Conservation (phyloP, 164 flowering plant genomes). For the Kingdonia uniflora region DNA sequence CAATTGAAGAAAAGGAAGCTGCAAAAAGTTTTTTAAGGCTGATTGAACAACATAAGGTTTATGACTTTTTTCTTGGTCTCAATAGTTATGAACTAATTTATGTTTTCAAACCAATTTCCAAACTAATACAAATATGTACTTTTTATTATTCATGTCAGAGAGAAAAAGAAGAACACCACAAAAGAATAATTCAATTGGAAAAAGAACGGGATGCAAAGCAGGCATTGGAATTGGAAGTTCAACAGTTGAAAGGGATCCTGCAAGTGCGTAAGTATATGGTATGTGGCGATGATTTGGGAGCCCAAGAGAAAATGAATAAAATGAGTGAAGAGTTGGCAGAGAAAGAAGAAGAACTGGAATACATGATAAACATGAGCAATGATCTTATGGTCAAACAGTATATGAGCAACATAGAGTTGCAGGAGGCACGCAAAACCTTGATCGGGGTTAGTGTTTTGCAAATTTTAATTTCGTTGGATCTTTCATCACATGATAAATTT, state of each 20-base stretch:
- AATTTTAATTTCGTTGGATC: too few relatives aligned
- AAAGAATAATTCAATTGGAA: conserved; percentile 41
- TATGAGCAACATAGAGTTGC: conserved; percentile 46
- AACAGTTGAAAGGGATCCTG: conserved; percentile 47
- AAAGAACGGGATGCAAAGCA: conserved; percentile 60
- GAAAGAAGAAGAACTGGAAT: conserved; percentile 3
- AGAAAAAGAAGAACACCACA: conserved; percentile 44
- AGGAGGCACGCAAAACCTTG: conserved; percentile 41
- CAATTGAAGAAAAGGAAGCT: conserved; percentile 50
- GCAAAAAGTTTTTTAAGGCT: conserved; percentile 50
- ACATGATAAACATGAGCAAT: not conserved
- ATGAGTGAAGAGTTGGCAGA: conserved; percentile 3
- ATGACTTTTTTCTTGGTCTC: not conserved
- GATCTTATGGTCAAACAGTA: conserved; percentile 5
- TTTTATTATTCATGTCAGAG: conserved; percentile 44
- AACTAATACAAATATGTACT: too few relatives aligned
- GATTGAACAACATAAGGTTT: conserved; percentile 66
- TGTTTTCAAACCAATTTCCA: too few relatives aligned
- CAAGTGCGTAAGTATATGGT: too few relatives aligned
- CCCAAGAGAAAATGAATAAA: not conserved
- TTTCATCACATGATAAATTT: too few relatives aligned
- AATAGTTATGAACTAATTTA: too few relatives aligned
- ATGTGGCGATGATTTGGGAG: too few relatives aligned
- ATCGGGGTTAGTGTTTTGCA: too few relatives aligned
- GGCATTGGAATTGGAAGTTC: conserved; percentile 61